Percentiles rank a stretch among this genome's conserved stretches.
Conservation (phyloP, 371 early-diverging fungal genomes). For the Nematocida sp. region DNA sequence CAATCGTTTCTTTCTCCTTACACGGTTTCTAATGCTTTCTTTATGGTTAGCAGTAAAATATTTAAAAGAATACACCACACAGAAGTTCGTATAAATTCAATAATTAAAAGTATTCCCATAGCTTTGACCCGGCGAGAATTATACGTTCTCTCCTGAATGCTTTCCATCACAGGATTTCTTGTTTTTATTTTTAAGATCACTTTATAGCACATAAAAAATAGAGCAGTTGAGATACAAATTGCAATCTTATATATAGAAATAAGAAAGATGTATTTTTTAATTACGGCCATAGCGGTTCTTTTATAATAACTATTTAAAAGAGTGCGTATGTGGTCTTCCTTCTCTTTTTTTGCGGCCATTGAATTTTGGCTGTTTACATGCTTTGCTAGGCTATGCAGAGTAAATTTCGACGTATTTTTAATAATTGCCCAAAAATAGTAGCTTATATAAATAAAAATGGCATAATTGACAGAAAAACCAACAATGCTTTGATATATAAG, state of each 20-base stretch:
- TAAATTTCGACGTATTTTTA: not conserved
- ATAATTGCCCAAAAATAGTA: not conserved
- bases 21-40: not conserved
- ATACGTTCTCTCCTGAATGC: too few relatives aligned
- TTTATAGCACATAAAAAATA: not conserved
- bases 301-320: not conserved
- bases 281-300: not conserved
- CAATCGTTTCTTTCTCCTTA: too few relatives aligned
- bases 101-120: not conserved
- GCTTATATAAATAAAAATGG: not conserved
- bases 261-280: not conserved
- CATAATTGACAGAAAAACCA: not conserved
- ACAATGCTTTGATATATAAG: not conserved
- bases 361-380: not conserved
- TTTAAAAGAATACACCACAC: not conserved
- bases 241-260: not conserved
- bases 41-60: not conserved
- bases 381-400: not conserved
- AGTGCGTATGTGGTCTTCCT: not conserved
- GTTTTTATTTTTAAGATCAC: not conserved
- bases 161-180: not conserved
- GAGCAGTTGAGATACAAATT: not conserved
- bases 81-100: not conserved
- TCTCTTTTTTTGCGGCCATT: not conserved
- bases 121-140: not conserved